Evolutionary conservation across 2,329 filamentous ascomycete species (phyloP).

Genomic region (Claviceps maximensis): DNA sequence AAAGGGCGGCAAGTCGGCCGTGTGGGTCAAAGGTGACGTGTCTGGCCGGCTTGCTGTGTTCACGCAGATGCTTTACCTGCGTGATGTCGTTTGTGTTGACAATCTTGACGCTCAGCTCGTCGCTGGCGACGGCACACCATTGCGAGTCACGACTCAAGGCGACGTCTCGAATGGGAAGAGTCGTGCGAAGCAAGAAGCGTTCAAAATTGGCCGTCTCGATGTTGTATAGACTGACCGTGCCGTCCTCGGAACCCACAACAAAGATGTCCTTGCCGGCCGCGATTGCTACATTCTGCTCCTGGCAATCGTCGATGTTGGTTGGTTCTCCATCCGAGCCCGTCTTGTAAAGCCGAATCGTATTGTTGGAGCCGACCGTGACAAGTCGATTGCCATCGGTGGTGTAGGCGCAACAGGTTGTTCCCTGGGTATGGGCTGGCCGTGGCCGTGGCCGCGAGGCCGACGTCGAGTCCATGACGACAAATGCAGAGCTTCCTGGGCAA

Average conservation of each 20-base stretch:
- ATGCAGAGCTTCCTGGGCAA: background rate
- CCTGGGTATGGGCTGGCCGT: conserved; percentile 67
- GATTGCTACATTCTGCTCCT: conserved; percentile 72
- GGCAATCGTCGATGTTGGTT: conserved; percentile 78
- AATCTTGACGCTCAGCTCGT: conserved; percentile 83
- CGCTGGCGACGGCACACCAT: conserved; percentile 93
- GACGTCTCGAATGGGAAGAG: conserved; percentile 78
- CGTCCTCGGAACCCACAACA: conserved; percentile 82
- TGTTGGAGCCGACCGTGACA: conserved; percentile 86
- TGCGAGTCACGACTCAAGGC: conserved; percentile 66
- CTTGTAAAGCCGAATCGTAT: conserved; percentile 83
- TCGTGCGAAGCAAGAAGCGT: conserved; percentile 67
- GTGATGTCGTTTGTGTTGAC: conserved; percentile 71
- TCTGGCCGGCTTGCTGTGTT: conserved; percentile 79
- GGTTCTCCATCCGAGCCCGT: conserved; percentile 89
- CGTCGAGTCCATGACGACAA: conserved; percentile 19
- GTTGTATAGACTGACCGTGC: conserved; percentile 90
- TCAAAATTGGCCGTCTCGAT: conserved; percentile 62
- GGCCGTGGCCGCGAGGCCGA: conserved; percentile 37
- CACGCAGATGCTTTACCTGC: conserved; percentile 62
- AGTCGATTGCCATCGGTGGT: conserved; percentile 78
- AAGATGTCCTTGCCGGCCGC: conserved; percentile 70
- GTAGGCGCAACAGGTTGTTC: conserved; percentile 77
- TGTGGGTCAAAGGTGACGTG: conserved; percentile 79
- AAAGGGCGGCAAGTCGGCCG: conserved; percentile 62